Percentiles rank a stretch among this genome's conserved stretches.
Conservation (phyloP, 805 yeast species). For the Myxozyma neotropica region DNA sequence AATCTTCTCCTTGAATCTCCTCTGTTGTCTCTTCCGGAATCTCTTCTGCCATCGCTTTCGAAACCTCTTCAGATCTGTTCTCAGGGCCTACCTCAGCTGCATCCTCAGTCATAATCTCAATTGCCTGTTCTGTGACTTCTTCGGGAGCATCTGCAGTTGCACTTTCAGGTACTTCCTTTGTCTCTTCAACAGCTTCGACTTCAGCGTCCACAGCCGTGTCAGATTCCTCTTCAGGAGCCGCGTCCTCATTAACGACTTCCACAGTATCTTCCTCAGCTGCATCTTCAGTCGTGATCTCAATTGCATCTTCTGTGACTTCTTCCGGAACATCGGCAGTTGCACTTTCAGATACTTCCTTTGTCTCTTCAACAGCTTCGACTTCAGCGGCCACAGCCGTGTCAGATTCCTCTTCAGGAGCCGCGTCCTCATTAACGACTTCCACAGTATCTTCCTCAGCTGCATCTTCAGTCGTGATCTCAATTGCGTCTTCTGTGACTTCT, state of each 20-base stretch:
- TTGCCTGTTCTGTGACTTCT: background rate
- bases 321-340: background rate
- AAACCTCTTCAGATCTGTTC: no score
- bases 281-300: background rate
- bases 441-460: no score
- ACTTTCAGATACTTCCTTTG: background rate
- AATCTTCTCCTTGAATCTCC: no score
- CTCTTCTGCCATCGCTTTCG: background rate
- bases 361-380: background rate
- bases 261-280: no score
- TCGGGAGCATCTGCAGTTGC: background rate
- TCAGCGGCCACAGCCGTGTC: no score
- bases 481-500: background rate
- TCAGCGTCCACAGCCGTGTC: no score
- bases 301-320: background rate
- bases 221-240: no score
- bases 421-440: no score
- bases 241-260: no score
- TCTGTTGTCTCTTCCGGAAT: background rate
- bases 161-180: background rate
- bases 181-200: background rate
- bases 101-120: background rate
- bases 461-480: background rate
- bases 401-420: no score
- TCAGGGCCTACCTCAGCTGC: no score